Conservation (phyloP, 495 filamentous ascomycete species). For the Penicillium paxilli region DNA sequence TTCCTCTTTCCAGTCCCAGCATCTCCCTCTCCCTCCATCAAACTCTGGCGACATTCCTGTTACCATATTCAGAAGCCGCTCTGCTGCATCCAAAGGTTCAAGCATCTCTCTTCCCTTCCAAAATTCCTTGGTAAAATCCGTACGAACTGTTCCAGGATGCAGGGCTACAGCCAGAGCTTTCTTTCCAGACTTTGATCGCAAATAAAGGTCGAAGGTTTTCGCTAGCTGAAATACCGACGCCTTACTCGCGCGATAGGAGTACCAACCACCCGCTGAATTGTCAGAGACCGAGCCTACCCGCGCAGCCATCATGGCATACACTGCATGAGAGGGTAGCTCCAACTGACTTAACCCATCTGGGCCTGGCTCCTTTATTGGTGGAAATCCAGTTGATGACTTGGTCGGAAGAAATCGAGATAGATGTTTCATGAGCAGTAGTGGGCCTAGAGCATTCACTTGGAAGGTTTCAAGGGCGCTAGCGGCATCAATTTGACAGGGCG, state of each 20-base stretch:
- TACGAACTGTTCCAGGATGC: slow-evolving; percentile 83
- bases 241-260: slow-evolving; percentile 74
- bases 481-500: slow-evolving; percentile 60
- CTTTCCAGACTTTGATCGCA: slow-evolving; percentile 51
- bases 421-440: slow-evolving; percentile 73
- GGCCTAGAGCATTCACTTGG: slow-evolving; percentile 69
- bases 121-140: slow-evolving; percentile 69
- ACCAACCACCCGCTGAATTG: slow-evolving; percentile 71
- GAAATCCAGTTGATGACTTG: slow-evolving; percentile 35
- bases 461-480: slow-evolving; percentile 60
- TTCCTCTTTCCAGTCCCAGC: slow-evolving; percentile 77
- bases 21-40: slow-evolving; percentile 59
- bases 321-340: slow-evolving; percentile 46
- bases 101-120: slow-evolving; percentile 65
- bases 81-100: slow-evolving; percentile 59
- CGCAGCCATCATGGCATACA: slow-evolving; percentile 71
- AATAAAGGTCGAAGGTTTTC: slow-evolving; percentile 71
- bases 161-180: slow-evolving; percentile 67
- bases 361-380: background rate
- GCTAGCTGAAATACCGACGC: slow-evolving; percentile 68
- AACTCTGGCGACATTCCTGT: slow-evolving; percentile 30
- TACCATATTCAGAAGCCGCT: slow-evolving; percentile 57
- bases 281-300: slow-evolving; percentile 74
- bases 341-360: slow-evolving; percentile 1
- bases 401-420: slow-evolving; percentile 66